phyloP scores from a whole-genome alignment of 2,329 filamentous ascomycete genomes.

The Verruconis gallopava region DNA sequence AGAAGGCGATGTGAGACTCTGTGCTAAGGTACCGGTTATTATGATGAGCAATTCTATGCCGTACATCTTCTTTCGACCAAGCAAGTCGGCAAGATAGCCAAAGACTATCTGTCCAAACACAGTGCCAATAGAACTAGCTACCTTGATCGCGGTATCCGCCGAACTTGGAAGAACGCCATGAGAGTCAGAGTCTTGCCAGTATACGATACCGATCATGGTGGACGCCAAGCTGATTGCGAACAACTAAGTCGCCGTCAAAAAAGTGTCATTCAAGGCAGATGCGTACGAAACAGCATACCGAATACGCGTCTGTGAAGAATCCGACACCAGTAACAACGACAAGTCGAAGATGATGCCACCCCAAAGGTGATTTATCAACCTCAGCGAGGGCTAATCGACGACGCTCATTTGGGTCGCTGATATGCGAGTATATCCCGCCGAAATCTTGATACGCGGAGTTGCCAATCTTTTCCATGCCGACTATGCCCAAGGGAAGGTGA shows the following conservation, averaged over 20 bases:
- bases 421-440: conserved; percentile 21
- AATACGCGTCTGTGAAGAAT: conserved; percentile 78
- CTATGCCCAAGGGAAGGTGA: no score
- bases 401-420: conserved; percentile 62
- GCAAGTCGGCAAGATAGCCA: conserved; percentile 37
- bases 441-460: conserved; percentile 10
- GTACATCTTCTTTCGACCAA: conserved; percentile 17
- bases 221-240: conserved; percentile 64
- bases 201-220: conserved; percentile 67
- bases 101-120: conserved; percentile 74
- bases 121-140: conserved; percentile 70
- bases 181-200: conserved; percentile 42
- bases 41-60: conserved; percentile 24
- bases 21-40: conserved; percentile 25
- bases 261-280: neutral
- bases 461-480: no score
- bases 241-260: conserved; percentile 36
- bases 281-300: conserved; percentile 12
- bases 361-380: conserved; percentile 69
- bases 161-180: conserved; percentile 48
- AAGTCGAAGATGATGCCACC: conserved; percentile 69
- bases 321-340: conserved; percentile 69
- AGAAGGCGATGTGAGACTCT: conserved; percentile 24
- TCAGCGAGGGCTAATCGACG: conserved; percentile 67
- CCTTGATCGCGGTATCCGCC: conserved; percentile 73